Base-by-base conservation (phyloP, 345 rosid species). In the Sapria himalayana region DNA sequence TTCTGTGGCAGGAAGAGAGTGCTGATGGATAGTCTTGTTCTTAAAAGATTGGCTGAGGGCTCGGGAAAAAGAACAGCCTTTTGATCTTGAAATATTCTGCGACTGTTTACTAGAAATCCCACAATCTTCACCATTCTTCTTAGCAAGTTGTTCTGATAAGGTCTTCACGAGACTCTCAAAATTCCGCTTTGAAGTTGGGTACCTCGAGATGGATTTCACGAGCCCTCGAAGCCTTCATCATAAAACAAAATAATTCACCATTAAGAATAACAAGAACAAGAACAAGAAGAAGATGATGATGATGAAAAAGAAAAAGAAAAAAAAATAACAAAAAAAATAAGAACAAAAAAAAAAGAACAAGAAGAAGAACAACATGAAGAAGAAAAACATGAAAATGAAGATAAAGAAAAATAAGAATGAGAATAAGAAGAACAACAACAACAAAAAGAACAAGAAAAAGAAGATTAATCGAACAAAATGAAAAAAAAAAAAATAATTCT, bases 181-280 rank as follows among this genome's bases (percentile, higher is more conserved):
- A 39, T 72, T 71, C 4, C 93, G 74, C 46, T 74, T 60, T 27
- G 55, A 78, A 29, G 94, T 86, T 21, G 92, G 97, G 65, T 62
- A 76, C 54, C 97, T 78, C 20, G 89, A 86, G 29, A 74, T 46
- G 4, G 82, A 78, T 70, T 69, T 86, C 25, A 77, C 74, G 41
- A 86, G 47, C 32, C 97, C 94, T 49, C 63, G 85, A 52, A 89
- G 78, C 72, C 69, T 67, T 47, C 33, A 36, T 7, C 17, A 44
- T 10, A 16, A 45, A 29, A 12, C 9, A 9, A 39, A 25, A 9
- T 11, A 4, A 22, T 9, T 15, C 4, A 35, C 16, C 34, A 14
- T 0, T 31, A 25, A 4, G 11, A n/a, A n/a, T n/a, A n/a, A n/a
- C n/a, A n/a, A n/a, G 23, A 40, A 16, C 18, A 17, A 20, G 33